These are phyloP conservation scores for Holtermannia corniformis DNA, from an alignment of 768 basidiomycete genomes.

Conservation along the genomic window DNA sequence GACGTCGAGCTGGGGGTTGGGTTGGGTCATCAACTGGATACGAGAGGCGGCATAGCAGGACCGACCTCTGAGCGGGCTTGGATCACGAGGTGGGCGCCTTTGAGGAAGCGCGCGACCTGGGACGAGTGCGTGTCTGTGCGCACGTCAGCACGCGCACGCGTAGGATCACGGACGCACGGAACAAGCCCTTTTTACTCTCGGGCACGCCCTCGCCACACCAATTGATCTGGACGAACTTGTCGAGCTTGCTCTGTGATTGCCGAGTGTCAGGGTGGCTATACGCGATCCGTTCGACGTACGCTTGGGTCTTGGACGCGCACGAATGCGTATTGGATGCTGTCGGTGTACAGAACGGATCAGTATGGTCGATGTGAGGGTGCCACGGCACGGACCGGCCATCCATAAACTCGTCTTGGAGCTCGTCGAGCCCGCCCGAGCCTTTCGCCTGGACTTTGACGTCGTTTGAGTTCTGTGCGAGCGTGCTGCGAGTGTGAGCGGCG, in stretches of 20 bases:
- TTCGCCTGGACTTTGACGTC: conserved; percentile 79
- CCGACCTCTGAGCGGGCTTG: conserved; percentile 33
- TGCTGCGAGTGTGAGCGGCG: conserved; percentile 27
- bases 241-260: conserved; percentile 57
- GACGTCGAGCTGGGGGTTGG: conserved; percentile 60
- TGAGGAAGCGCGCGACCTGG: conserved; percentile 63
- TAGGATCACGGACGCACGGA: conserved; percentile 45
- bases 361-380: conserved; percentile 2
- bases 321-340: conserved; percentile 89
- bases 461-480: conserved; percentile 70
- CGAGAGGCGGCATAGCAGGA: neutral
- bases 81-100: conserved; percentile 50
- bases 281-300: conserved; percentile 45
- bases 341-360: neutral
- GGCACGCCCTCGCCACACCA: conserved; percentile 98
- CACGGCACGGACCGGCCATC: conserved; percentile 63
- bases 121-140: conserved; percentile 60
- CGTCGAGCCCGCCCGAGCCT: conserved; percentile 80
- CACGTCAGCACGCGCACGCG: neutral
- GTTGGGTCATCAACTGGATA: neutral
- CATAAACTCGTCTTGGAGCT: conserved; percentile 86
- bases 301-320: conserved; percentile 74
- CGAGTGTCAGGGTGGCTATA: neutral
- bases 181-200: conserved; percentile 80
- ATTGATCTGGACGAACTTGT: conserved; percentile 90